Evolutionary conservation across 768 basidiomycete species (phyloP).

Genomic region (Suillus fuscotomentosus): DNA sequence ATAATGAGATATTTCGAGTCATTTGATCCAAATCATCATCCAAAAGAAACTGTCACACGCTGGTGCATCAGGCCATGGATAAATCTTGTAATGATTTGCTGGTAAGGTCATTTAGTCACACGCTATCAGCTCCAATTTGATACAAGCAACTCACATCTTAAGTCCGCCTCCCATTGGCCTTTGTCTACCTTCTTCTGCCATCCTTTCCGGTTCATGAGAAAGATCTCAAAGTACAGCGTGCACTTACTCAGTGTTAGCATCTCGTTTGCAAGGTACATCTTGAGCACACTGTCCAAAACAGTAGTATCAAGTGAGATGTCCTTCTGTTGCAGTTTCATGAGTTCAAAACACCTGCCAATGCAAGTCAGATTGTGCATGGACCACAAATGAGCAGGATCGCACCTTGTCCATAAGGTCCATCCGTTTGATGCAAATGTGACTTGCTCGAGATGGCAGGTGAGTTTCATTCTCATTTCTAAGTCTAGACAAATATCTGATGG

Average conservation of each 20-base stretch:
- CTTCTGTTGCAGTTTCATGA: conserved; percentile 19
- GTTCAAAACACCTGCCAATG: conserved; percentile 29
- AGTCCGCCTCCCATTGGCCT: conserved; percentile 14
- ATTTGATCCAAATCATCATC: neutral
- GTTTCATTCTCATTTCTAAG: neutral
- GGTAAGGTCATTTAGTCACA: neutral
- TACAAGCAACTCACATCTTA: conserved; percentile 11
- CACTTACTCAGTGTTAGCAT: conserved; percentile 9
- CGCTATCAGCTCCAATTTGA: too few relatives aligned
- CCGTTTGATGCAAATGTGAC: neutral
- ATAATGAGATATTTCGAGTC: conserved; percentile 3
- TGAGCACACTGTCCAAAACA: neutral
- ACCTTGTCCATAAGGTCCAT: conserved; percentile 6
- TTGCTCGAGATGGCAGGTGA: neutral
- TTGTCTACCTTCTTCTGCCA: too few relatives aligned
- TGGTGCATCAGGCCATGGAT: neutral
- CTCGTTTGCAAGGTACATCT: conserved; percentile 5
- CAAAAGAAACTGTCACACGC: neutral
- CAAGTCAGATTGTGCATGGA: conserved; percentile 20
- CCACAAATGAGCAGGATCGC: conserved; percentile 3
- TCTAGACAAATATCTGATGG: neutral
- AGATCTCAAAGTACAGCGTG: conserved; percentile 18
- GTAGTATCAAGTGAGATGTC: conserved; percentile 16
- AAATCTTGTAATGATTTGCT: neutral
- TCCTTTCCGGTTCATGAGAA: conserved; percentile 20